These are phyloP conservation scores for Eucalyptus curtisii DNA, from an alignment of 345 rosid genomes.

Conservation along the genomic window DNA sequence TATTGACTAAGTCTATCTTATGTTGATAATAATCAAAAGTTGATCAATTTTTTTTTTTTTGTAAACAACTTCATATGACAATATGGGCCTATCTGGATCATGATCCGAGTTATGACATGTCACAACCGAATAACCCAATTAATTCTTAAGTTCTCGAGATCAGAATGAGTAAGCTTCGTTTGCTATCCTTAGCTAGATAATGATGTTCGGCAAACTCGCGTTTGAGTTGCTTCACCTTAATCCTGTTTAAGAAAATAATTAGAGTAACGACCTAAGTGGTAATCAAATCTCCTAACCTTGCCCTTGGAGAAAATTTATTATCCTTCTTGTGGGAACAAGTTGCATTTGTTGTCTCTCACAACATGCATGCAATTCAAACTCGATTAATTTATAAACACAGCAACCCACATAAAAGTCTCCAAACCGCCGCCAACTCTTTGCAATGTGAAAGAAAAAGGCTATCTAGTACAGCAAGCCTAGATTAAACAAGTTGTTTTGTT, in stretches of 20 bases:
- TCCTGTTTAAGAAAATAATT: neutral
- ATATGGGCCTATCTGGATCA: neutral
- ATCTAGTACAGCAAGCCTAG: neutral
- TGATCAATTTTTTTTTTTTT: neutral
- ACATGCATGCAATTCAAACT: neutral
- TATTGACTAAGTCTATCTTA: neutral
- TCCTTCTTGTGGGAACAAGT: neutral
- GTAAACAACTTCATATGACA: neutral
- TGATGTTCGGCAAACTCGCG: neutral
- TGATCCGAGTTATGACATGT: neutral
- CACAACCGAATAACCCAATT: neutral
- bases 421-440: neutral
- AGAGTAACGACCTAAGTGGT: neutral
- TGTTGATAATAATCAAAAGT: neutral
- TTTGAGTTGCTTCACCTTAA: neutral
- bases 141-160: neutral
- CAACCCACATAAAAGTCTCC: neutral
- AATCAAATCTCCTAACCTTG: neutral
- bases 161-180: neutral
- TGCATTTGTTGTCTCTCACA: neutral
- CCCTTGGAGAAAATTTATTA: neutral
- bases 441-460: neutral
- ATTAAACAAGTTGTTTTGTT: neutral
- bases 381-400: neutral
- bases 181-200: neutral